Conservation (phyloP, 2,329 filamentous ascomycete genomes). For the Cytospora chrysosperma region DNA sequence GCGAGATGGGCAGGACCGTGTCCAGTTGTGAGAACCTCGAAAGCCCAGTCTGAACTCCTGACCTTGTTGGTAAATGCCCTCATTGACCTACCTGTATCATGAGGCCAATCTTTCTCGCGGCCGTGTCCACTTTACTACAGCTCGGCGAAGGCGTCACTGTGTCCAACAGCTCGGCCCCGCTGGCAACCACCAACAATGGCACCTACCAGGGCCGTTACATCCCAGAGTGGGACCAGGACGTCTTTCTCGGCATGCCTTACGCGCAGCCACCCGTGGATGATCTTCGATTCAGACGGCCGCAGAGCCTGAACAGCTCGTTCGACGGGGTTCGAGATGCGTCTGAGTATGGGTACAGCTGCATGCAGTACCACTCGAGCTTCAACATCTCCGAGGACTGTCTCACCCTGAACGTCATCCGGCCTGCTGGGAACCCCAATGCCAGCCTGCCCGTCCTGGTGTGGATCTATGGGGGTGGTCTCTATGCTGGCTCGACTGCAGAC, state of each 20-base stretch:
- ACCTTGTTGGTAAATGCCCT: neutral
- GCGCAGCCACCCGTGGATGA: slow-evolving; percentile 39
- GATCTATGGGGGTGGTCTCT: slow-evolving; percentile 60
- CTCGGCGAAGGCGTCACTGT: neutral
- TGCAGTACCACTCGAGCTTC: slow-evolving; percentile 44
- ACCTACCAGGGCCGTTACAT: slow-evolving; percentile 37
- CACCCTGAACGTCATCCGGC: slow-evolving; percentile 43
- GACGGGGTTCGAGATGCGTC: slow-evolving; percentile 40
- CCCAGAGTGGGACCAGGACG: slow-evolving; percentile 38
- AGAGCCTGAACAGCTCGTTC: slow-evolving; percentile 40
- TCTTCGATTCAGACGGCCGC: slow-evolving; percentile 38
- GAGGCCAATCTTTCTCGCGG: slow-evolving; percentile 10
- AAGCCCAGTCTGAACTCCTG: neutral
- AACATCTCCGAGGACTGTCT: slow-evolving; percentile 50
- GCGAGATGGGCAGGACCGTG: neutral
- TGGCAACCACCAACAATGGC: slow-evolving; percentile 32
- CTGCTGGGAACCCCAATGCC: slow-evolving; percentile 34
- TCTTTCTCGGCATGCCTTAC: slow-evolving; percentile 41
- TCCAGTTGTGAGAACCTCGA: neutral
- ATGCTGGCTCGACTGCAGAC: slow-evolving; percentile 49
- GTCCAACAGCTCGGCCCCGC: slow-evolving; percentile 4
- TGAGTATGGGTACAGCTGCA: slow-evolving; percentile 45
- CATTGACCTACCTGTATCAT: slow-evolving; percentile 3
- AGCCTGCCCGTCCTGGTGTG: slow-evolving; percentile 48
- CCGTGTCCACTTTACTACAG: slow-evolving; percentile 5